Conservation (phyloP, 306 rosid genomes). For the Geum urbanum region DNA sequence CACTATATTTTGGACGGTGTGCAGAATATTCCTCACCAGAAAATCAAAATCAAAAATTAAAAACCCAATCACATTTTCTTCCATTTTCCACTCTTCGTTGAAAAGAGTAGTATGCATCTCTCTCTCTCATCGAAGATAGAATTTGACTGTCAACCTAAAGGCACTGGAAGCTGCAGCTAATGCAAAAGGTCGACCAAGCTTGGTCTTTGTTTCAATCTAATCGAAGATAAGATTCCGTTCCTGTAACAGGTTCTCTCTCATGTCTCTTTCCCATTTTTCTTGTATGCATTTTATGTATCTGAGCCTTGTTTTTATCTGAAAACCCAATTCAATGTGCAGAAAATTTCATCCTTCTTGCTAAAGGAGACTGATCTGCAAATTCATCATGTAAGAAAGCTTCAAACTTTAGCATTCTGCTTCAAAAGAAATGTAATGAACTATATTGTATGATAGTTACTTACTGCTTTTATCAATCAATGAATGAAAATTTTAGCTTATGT, state of each 20-base stretch:
- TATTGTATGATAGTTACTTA: not conserved
- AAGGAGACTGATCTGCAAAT: not conserved
- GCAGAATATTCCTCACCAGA: not conserved
- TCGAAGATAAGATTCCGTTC: not conserved
- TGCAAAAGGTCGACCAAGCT: not conserved
- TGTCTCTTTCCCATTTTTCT: not conserved
- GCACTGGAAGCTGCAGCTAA: slow-evolving; percentile 1
- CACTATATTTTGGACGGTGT: not conserved
- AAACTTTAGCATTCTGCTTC: not conserved
- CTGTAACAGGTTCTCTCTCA: not conserved
- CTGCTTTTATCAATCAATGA: not conserved
- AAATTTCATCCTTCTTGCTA: not conserved
- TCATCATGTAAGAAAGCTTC: slow-evolving; percentile 7
- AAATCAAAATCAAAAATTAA: too few species aligned
- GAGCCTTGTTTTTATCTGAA: not conserved
- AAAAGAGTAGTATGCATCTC: too few species aligned
- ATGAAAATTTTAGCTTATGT: not conserved
- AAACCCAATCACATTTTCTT: not conserved
- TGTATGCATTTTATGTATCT: not conserved
- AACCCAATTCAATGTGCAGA: not conserved
- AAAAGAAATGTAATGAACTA: not conserved
- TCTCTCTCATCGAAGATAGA: not conserved
- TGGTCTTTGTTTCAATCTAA: not conserved
- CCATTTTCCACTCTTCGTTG: not conserved
- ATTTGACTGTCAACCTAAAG: not conserved